Evolutionary conservation across 257 asterid genomes (phyloP), one percentile per base, ranked within the genome.

Genomic region (Plantago ovata): DNA sequence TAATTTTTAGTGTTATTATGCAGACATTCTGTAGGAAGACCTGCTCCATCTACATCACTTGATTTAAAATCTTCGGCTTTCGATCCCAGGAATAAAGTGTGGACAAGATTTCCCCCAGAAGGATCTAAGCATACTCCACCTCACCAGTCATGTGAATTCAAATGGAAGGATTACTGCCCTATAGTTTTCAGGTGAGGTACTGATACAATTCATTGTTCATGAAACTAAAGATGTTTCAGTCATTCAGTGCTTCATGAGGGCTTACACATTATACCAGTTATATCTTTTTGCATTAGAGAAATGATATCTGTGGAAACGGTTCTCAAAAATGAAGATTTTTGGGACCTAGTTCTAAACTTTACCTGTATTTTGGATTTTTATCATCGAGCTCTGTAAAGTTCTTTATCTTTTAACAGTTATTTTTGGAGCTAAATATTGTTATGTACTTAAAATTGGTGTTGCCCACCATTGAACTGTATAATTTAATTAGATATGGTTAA

Each of bases 111-210:
- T 72, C 95, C 98, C 9, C 78, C 80, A 0, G 87, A 79, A 69
- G 98, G 98, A 69, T 85, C 98, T 7, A 91, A 87, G 69, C 85
- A 87, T 43, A 91, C 96, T 7, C 96, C 96, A 10, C 96, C 96
- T 49, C 98, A 91, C 62, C 96, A 79, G 60, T 87, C 95, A 13
- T 74, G 80, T 53, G 98, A 91, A 38, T 91, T 91, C 74, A 91
- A 77, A 68, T 91, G 96, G 96, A 91, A 91, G 63, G 98, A 91
- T 67, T 91, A 91, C 69, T 85, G 94, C 77, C 98, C 98, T 3
- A 39, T 85, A 63, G 94, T 87, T 72, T 91, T 91, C 92, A 87
- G 98, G 98, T 84, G 48, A 56, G 88, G 60, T 77, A 71, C 69
- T 62, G 64, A 42, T 40, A 57, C 54, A 40, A 39, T 13, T 7